Conservation (phyloP, 2,329 filamentous ascomycete species). For the Pseudogymnoascus sp. region DNA sequence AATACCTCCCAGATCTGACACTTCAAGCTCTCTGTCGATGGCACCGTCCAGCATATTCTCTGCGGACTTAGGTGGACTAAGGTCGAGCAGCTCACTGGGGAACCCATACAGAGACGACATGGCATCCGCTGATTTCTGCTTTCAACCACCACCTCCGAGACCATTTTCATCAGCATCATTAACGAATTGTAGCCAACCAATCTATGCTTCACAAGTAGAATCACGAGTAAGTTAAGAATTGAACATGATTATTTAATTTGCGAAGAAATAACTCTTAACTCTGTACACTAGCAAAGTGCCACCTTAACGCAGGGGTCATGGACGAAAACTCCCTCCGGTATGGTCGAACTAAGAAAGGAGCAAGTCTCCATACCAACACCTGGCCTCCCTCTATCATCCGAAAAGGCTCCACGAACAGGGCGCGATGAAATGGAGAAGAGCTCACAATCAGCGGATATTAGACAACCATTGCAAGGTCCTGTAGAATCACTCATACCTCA, state of each 20-base stretch:
- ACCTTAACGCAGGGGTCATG: not conserved
- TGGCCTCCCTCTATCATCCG: not conserved
- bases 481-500: not conserved
- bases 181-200: not conserved
- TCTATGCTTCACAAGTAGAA: constrained; percentile 18
- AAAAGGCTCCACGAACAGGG: not conserved
- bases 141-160: constrained; percentile 17
- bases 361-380: not conserved
- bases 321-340: not conserved
- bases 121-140: not conserved
- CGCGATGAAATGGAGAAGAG: not conserved
- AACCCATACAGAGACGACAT: not conserved
- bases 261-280: not conserved
- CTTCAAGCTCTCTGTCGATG: not conserved
- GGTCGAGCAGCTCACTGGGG: constrained; percentile 2
- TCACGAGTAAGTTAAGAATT: constrained; percentile 16
- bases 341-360: not conserved
- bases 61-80: not conserved
- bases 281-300: not conserved
- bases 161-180: not conserved
- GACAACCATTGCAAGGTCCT: not conserved
- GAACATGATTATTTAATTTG: not conserved
- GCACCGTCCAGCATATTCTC: not conserved
- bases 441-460: not conserved
- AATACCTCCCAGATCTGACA: not conserved